phyloP scores from a whole-genome alignment of 2,329 filamentous ascomycete species.

The Chrysoporthe cubensis region DNA sequence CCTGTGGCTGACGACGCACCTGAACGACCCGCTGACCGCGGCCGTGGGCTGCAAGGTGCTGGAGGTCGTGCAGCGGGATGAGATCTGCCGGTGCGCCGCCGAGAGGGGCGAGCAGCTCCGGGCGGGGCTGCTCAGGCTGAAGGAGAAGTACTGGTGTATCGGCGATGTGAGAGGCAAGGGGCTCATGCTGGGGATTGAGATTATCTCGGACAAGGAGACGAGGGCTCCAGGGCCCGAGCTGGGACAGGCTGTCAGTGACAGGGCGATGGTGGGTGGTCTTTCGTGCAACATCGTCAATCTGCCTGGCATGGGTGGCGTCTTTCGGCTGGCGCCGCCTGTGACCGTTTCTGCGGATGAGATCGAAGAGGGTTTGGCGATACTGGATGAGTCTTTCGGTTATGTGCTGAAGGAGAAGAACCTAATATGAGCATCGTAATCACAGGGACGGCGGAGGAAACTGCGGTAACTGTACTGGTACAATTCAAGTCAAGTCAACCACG shows the following conservation, averaged over 20 bases:
- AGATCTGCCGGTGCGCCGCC: conserved; percentile 45
- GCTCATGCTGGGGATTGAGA: conserved; percentile 54
- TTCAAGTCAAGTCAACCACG: too few relatives aligned
- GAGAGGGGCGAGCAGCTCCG: conserved; percentile 48
- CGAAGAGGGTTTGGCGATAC: conserved; percentile 49
- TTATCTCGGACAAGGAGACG: conserved; percentile 48
- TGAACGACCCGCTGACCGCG: conserved; percentile 58
- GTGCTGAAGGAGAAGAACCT: conserved; percentile 30
- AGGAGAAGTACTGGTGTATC: conserved; percentile 55
- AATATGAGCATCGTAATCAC: background rate
- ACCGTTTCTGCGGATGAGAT: conserved; percentile 51
- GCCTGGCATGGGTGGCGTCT: conserved; percentile 52
- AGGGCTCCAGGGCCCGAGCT: conserved; percentile 49
- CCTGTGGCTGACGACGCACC: conserved; percentile 56
- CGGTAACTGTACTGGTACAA: too few relatives aligned
- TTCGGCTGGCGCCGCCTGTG: conserved; percentile 55
- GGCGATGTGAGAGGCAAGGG: conserved; percentile 57
- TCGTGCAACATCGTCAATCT: conserved; percentile 54
- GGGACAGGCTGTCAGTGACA: conserved; percentile 47
- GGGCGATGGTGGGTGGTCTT: conserved; percentile 49
- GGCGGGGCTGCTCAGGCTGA: conserved; percentile 46
- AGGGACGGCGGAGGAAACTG: too few relatives aligned
- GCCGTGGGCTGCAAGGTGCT: conserved; percentile 59
- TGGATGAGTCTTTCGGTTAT: conserved; percentile 52
- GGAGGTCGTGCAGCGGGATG: conserved; percentile 55